Evolutionary conservation across 257 asterid genomes (phyloP).

Genomic region (Lantana camara): DNA sequence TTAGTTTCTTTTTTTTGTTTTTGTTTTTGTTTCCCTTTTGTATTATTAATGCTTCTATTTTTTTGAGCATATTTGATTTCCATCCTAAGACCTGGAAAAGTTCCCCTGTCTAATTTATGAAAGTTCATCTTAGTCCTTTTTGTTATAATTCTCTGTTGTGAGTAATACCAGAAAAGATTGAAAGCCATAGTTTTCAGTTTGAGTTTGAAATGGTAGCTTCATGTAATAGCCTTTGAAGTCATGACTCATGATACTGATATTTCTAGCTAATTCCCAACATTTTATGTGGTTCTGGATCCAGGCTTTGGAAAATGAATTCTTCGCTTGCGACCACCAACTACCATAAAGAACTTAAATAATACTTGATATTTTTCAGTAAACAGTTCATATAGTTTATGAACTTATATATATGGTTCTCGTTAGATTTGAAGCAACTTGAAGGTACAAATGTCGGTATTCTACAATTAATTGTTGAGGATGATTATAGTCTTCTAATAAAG

Average conservation of each 20-base stretch:
- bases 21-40: neutral
- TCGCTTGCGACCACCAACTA: neutral
- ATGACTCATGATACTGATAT: constrained; percentile 2
- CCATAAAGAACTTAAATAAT: neutral
- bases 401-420: neutral
- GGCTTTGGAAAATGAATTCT: neutral
- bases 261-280: neutral
- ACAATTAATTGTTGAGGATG: neutral
- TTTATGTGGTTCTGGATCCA: constrained; percentile 16
- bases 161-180: neutral
- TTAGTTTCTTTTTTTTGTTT: neutral
- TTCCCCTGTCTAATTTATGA: neutral
- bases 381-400: neutral
- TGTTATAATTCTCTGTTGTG: neutral
- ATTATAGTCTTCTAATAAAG: neutral
- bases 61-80: neutral
- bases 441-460: neutral
- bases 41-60: neutral
- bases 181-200: constrained; percentile 3
- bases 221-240: neutral
- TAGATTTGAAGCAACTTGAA: constrained; percentile 2
- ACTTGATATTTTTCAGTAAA: constrained; percentile 3
- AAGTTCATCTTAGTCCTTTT: neutral
- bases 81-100: neutral
- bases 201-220: constrained; percentile 20